Conservation (phyloP, 805 yeast genomes). For the Starmerella cellae region DNA sequence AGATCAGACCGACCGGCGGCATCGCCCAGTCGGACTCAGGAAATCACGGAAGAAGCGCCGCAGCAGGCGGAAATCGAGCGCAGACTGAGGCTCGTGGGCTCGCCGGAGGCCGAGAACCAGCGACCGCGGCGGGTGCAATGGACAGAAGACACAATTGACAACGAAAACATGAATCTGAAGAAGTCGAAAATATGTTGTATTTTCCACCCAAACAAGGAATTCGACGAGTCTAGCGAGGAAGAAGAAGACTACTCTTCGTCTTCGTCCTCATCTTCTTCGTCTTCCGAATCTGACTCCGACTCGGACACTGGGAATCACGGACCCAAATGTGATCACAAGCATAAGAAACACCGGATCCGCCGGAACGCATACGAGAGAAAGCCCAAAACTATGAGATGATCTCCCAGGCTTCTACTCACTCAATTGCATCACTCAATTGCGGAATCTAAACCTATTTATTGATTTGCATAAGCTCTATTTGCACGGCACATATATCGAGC, state of each 20-base stretch:
- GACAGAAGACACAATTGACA: slow-evolving; percentile 78
- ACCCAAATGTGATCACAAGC: slow-evolving; percentile 9
- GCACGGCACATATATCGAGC: too few relatives aligned
- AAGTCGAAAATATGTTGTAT: slow-evolving; percentile 81
- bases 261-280: slow-evolving; percentile 5
- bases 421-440: too few relatives aligned
- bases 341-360: slow-evolving; percentile 27
- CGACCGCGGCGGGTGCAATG: slow-evolving; percentile 50
- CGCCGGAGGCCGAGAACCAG: slow-evolving; percentile 1
- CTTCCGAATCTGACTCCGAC: slow-evolving; percentile 33
- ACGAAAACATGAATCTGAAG: slow-evolving; percentile 77
- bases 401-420: too few relatives aligned
- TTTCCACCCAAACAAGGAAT: slow-evolving; percentile 30
- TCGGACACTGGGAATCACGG: slow-evolving; percentile 20
- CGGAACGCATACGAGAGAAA: slow-evolving; percentile 82
- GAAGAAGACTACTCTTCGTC: slow-evolving; percentile 23
- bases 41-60: not conserved
- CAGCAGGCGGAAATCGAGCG: not conserved
- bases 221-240: slow-evolving; percentile 29
- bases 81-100: slow-evolving; percentile 13
- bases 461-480: too few relatives aligned
- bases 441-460: too few relatives aligned
- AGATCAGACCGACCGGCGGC: not conserved
- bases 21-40: not conserved
- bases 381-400: slow-evolving; percentile 3